Base-by-base conservation (phyloP, 495 filamentous ascomycete species). In the Oidiodendron maius region DNA sequence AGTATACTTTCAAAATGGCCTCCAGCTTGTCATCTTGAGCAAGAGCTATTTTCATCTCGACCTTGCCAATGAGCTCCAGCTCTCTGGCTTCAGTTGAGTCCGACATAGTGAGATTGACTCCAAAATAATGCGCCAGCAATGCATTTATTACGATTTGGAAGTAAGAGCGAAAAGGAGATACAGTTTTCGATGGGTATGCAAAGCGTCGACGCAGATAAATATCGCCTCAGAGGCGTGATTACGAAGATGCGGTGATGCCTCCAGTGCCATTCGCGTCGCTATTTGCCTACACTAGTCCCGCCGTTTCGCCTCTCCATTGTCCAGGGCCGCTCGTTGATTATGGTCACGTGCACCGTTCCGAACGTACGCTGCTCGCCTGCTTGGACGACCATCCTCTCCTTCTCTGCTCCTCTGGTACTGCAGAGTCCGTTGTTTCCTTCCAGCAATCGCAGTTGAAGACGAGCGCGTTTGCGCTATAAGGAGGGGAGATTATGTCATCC, bases 1-100 rank as follows among this genome's bases (percentile, higher is more conserved):
- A 68, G 53, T 91, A 95, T 10, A 76, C 82, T 50, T 83, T 78
- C 21, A 98, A 74, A 4, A 90, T 71, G 21, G 79, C 63, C 58
- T 89, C 80, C 4, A 98, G 75, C 64, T 89, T 91, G n/a, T 86
- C 78, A 49, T 89, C 83, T 9, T 73, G 66, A 13, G 86, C 82
- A 43, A 87, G 72, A n/a, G 93, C 86, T 48, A 98, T 89, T 37
- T 83, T 79, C 60, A 95, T 84, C 63, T 96, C 89, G 40, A 96
- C 86, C 59, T 94, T 95, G 56, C 86, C 87, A 51, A 96, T 75
- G 44, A 96, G 80, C 50, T 78, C 81, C 52, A 96, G 77, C 72
- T 98, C 93, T 45, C 80, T 75, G 64, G 89, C 87, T 23, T 68
- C 51, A 13, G 65, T 56, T 6, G 60, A 50, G n/a, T 63, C 20